Evolutionary conservation across 768 basidiomycete genomes (phyloP).

Genomic region (Podaxis sp.): DNA sequence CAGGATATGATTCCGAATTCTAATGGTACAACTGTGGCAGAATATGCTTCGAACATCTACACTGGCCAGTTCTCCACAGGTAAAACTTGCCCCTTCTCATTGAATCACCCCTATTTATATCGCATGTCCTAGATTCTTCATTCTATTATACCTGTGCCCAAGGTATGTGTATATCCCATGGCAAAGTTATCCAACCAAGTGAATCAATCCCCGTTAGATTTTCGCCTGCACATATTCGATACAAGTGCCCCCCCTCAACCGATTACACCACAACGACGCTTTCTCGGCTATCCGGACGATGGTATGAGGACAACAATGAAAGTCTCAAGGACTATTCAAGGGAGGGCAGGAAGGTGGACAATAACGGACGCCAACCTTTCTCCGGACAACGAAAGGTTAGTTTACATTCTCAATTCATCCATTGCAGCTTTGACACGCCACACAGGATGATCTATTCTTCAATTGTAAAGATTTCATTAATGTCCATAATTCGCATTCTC

Average conservation of each 20-base stretch:
- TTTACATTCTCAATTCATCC: slow-evolving; percentile 3
- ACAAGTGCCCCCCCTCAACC: slow-evolving; percentile 50
- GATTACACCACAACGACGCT: slow-evolving; percentile 20
- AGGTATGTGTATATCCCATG: slow-evolving; percentile 40
- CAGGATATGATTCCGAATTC: slow-evolving; percentile 79
- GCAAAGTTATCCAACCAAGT: neutral
- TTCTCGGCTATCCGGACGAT: slow-evolving; percentile 18
- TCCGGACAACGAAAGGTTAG: slow-evolving; percentile 81
- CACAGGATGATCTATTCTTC: slow-evolving; percentile 89
- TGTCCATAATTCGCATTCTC: neutral
- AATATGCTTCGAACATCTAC: slow-evolving; percentile 74
- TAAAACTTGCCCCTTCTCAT: slow-evolving; percentile 23
- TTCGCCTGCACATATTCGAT: slow-evolving; percentile 86
- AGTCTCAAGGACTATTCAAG: slow-evolving; percentile 66
- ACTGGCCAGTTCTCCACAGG: slow-evolving; percentile 83
- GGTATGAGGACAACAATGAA: slow-evolving; percentile 45
- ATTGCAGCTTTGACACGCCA: neutral
- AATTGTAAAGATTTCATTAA: slow-evolving; percentile 51
- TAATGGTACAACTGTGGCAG: slow-evolving; percentile 76
- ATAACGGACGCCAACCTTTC: slow-evolving; percentile 94
- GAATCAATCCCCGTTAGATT: slow-evolving; percentile 51
- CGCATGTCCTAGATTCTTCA: slow-evolving; percentile 58
- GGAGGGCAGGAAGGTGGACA: slow-evolving; percentile 82
- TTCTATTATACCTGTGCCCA: slow-evolving; percentile 94
- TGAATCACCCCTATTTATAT: slow-evolving; percentile 7